Evolutionary conservation across 257 asterid species (phyloP), one percentile per base, ranked within the genome.

Genomic region (Dorcoceras hygrometricum): DNA sequence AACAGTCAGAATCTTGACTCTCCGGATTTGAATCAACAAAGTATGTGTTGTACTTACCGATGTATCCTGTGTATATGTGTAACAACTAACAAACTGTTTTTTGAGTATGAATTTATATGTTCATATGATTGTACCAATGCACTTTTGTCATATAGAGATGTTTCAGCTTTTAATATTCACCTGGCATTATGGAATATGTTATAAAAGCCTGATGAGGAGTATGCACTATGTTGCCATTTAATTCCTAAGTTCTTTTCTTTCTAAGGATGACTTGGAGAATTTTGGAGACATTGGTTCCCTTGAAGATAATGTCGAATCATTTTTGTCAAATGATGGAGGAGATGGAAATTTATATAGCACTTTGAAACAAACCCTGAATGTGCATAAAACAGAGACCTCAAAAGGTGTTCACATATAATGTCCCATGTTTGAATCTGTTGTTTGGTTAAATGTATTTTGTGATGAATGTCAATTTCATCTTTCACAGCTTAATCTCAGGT

Each of bases 291-390:
- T 89, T 76, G 96, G 98, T 68, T 77, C 95, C 70, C 81, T 86
- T 63, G 98, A 91, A 57, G 96, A 89, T 80, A 90, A 93, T 55
- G 96, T 93, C 65, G 99, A 94, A 51, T 90, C 99, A 19, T 94
- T 86, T 83, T 77, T 94, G 62, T 81, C 96, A 22, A 81, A 85
- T 65, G 99, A 93, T 74, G 97, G 95, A 50, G 98, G 88, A 70
- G 99, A 89, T 75, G 98, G 89, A 68, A 89, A 76, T 87, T 72
- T 90, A 19, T 91, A 91, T 66, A 90, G 94, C 65, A 74, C 95
- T 68, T 63, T 86, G 81, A 88, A 88, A 69, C 90, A 80, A 68
- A 59, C 84, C 36, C 77, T 81, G 62, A 63, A 80, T 53, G 90
- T 83, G 74, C 93, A 83, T 71, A 88, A 86, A 75, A 74, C 90